Evolutionary conservation across 352 stramenopile species (phyloP).

Genomic region (Pythium sp.): DNA sequence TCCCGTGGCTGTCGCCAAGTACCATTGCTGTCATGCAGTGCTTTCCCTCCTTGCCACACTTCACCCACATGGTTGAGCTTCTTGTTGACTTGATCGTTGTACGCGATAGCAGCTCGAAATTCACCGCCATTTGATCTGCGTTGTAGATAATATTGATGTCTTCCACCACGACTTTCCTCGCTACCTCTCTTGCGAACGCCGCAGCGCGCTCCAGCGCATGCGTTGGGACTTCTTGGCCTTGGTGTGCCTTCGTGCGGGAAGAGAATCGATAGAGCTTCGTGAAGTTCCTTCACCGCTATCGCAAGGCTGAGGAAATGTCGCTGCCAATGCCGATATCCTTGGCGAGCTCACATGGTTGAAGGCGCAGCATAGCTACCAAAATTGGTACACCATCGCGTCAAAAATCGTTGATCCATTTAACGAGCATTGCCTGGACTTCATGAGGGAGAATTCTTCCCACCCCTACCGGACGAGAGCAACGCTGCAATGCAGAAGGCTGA

Average conservation of each 20-base stretch:
- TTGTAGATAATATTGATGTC: conserved; percentile 22
- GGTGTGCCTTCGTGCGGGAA: conserved; percentile 17
- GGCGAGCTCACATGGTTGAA: background rate
- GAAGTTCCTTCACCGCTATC: conserved; percentile 9
- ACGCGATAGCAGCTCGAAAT: conserved; percentile 29
- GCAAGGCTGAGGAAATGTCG: background rate
- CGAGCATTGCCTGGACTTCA: background rate
- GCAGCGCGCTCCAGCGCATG: conserved; percentile 2
- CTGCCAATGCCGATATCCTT: background rate
- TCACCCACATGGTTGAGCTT: background rate
- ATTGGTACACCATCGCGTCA: conserved; percentile 12
- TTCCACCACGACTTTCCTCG: background rate
- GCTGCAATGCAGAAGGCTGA: too few species aligned
- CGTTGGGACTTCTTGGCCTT: conserved; percentile 14
- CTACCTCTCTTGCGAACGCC: conserved; percentile 14
- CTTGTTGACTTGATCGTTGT: conserved; percentile 17
- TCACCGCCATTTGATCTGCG: conserved; percentile 23
- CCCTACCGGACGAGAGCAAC: too few species aligned
- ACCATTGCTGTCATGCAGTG: background rate
- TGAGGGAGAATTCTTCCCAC: background rate
- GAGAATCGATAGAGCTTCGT: conserved; percentile 16
- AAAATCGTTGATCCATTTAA: conserved; percentile 14
- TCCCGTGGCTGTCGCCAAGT: background rate
- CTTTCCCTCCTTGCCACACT: background rate
- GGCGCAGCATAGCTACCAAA: conserved; percentile 5